Conservation (phyloP, 2,329 filamentous ascomycete species). For the Monilinia aucupariae region DNA sequence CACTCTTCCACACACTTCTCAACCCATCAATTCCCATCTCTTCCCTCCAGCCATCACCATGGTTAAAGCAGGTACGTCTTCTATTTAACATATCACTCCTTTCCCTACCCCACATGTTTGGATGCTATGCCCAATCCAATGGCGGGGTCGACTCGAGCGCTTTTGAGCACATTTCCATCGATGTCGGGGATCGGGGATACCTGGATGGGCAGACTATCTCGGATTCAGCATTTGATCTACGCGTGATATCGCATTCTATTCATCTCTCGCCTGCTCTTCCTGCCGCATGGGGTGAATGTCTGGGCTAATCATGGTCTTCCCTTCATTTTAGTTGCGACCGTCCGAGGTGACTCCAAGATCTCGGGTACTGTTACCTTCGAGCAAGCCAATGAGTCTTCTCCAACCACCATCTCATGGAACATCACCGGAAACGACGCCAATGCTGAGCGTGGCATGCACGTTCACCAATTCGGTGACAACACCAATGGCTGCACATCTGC, state of each 20-base stretch:
- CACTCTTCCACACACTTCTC: neutral
- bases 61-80: slow-evolving; percentile 89
- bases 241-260: neutral
- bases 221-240: slow-evolving; percentile 32
- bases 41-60: slow-evolving; percentile 67
- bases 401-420: slow-evolving; percentile 87
- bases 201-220: slow-evolving; percentile 41
- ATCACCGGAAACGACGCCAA: slow-evolving; percentile 90
- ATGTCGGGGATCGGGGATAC: slow-evolving; percentile 38
- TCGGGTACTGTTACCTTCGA: slow-evolving; percentile 91
- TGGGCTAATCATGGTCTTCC: slow-evolving; percentile 15
- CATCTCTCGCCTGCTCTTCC: neutral
- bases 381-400: slow-evolving; percentile 74
- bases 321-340: slow-evolving; percentile 68
- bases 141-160: slow-evolving; percentile 41
- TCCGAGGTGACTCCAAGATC: slow-evolving; percentile 97
- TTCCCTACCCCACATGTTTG: slow-evolving; percentile 16
- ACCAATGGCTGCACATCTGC: slow-evolving; percentile 99
- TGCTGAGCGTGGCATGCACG: slow-evolving; percentile 95
- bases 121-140: slow-evolving; percentile 26
- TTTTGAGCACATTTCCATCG: slow-evolving; percentile 55
- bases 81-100: slow-evolving; percentile 16
- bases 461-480: slow-evolving; percentile 99
- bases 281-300: neutral
- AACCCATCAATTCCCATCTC: slow-evolving; percentile 21